These are phyloP conservation scores for Stellera chamaejasme DNA, from an alignment of 345 rosid genomes.

Conservation along the genomic window DNA sequence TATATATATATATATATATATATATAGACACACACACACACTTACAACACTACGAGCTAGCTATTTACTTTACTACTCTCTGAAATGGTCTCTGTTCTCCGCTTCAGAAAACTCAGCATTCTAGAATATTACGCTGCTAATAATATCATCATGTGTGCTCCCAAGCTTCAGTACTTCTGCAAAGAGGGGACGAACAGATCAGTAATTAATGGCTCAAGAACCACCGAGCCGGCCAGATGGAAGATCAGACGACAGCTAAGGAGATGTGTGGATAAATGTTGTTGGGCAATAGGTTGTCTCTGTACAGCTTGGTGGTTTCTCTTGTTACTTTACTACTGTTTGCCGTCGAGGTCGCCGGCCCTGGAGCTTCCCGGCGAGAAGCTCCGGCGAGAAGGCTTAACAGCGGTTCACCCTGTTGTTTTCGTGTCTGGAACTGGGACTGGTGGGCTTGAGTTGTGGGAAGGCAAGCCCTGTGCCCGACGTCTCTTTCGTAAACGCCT, in stretches of 20 bases:
- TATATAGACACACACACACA: no score
- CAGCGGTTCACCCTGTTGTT: slow-evolving; percentile 61
- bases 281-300: slow-evolving; percentile 50
- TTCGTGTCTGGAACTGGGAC: slow-evolving; percentile 71
- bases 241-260: slow-evolving; percentile 13
- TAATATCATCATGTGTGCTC: no score
- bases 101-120: slow-evolving; percentile 43
- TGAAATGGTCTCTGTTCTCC: slow-evolving; percentile 41
- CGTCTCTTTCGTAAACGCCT: slow-evolving; percentile 66
- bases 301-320: slow-evolving; percentile 65
- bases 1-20: no score
- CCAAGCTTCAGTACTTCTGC: no score
- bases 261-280: slow-evolving; percentile 45
- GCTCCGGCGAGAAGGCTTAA: slow-evolving; percentile 50
- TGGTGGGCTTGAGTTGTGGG: slow-evolving; percentile 74
- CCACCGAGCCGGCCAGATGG: slow-evolving; percentile 1
- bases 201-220: slow-evolving; percentile 5
- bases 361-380: slow-evolving; percentile 45
- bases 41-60: no score
- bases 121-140: slow-evolving; percentile 19
- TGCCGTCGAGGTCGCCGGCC: slow-evolving; percentile 36
- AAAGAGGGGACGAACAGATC: no score
- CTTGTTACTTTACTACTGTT: slow-evolving; percentile 36
- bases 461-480: slow-evolving; percentile 62
- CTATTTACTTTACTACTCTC: no score